Evolutionary conservation across 2,329 filamentous ascomycete species (phyloP).

Genomic region (Cladophialophora exuberans): DNA sequence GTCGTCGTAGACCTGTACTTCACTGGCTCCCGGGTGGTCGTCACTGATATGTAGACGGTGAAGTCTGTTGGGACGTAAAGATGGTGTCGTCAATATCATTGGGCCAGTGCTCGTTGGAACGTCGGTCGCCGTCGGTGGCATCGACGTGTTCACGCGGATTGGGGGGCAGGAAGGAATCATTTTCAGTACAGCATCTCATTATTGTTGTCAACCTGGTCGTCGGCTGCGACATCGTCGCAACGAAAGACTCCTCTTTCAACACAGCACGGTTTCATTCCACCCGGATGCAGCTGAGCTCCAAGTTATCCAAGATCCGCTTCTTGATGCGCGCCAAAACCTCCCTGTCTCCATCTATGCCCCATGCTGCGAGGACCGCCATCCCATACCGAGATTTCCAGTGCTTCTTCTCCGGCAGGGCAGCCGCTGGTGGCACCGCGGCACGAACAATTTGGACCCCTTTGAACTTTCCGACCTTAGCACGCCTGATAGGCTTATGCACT

Average conservation of each 20-base stretch:
- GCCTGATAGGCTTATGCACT: background rate
- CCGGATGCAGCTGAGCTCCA: background rate
- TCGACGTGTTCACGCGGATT: too few species aligned
- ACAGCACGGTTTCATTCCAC: background rate
- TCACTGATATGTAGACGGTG: too few species aligned
- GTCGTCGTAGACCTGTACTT: too few species aligned
- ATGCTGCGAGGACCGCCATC: background rate
- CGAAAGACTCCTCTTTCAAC: background rate
- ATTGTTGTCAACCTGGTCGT: background rate
- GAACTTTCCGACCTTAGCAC: background rate
- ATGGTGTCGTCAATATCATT: too few species aligned
- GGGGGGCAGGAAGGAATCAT: too few species aligned
- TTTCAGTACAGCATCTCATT: background rate
- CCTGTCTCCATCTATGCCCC: background rate
- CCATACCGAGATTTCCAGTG: background rate
- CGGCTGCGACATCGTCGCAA: background rate
- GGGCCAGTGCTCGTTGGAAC: too few species aligned
- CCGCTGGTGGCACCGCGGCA: background rate
- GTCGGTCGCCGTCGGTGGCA: too few species aligned
- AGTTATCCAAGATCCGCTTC: background rate
- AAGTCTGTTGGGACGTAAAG: too few species aligned
- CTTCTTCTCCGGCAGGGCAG: background rate
- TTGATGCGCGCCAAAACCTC: background rate
- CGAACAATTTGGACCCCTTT: background rate
- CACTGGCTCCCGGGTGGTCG: too few species aligned